Evolutionary conservation across 805 yeast genomes (phyloP).

Genomic region (Starmerella geochares): DNA sequence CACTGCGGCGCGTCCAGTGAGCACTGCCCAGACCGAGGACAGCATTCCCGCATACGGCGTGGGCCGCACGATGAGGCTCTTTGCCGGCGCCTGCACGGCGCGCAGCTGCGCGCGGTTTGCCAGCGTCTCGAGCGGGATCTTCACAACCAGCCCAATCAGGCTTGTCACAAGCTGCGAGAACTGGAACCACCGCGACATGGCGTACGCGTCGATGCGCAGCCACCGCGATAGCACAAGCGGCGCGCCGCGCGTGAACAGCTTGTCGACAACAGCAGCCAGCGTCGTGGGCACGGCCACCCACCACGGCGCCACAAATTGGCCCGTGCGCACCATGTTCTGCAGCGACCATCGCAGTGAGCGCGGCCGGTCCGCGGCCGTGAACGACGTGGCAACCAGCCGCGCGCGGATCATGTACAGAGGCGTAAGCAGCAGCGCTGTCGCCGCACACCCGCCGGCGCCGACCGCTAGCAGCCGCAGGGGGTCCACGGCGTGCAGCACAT

Average conservation of each 20-base stretch:
- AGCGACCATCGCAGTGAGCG: constrained; percentile 67
- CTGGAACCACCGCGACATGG: constrained; percentile 52
- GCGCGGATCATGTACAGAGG: constrained; percentile 78
- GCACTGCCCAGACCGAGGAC: constrained; percentile 43
- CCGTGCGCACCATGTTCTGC: constrained; percentile 34
- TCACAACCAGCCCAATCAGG: constrained; percentile 57
- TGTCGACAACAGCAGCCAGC: constrained; percentile 50
- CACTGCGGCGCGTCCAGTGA: constrained; percentile 37
- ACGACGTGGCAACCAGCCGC: constrained; percentile 59
- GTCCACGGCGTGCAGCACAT: constrained; percentile 63
- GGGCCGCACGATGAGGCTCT: constrained; percentile 45
- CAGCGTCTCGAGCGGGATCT: constrained; percentile 79
- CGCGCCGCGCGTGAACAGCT: constrained; percentile 53
- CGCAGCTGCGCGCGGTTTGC: constrained; percentile 70
- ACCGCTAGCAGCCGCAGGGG: constrained; percentile 58
- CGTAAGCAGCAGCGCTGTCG: constrained; percentile 61
- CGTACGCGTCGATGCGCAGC: constrained; percentile 56
- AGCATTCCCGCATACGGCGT: constrained; percentile 47
- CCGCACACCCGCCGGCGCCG: constrained; percentile 58
- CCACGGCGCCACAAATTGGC: constrained; percentile 45
- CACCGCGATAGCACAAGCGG: constrained; percentile 52
- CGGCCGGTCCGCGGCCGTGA: constrained; percentile 34
- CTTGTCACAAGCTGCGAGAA: constrained; percentile 51
- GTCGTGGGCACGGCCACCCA: constrained; percentile 58
- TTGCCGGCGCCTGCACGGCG: constrained; percentile 38